Evolutionary conservation across 139 green algal genomes (phyloP).

Genomic region (Chlorella sp.): DNA sequence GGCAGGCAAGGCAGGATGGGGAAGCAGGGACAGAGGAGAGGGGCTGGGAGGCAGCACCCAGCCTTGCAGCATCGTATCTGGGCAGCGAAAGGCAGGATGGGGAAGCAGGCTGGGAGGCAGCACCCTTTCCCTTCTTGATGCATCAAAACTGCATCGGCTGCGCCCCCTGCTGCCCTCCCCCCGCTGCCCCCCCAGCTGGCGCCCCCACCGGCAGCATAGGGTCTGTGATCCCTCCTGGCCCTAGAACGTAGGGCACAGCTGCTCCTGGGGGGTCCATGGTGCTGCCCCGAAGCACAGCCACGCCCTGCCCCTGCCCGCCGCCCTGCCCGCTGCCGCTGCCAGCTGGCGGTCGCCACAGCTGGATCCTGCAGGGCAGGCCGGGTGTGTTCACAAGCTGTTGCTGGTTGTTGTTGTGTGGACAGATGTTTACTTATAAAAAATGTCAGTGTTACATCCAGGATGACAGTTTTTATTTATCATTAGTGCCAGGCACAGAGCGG

Average conservation of each 20-base stretch:
- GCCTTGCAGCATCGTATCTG: too few species aligned
- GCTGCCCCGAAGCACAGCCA: conserved; percentile 18
- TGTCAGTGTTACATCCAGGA: too few species aligned
- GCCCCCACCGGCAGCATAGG: not conserved
- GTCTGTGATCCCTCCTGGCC: not conserved
- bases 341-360: not conserved
- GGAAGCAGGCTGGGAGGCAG: not conserved
- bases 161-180: not conserved
- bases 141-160: conserved; percentile 24
- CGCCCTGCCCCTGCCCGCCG: not conserved
- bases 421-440: too few species aligned
- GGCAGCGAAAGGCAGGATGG: not conserved
- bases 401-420: too few species aligned
- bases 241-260: not conserved
- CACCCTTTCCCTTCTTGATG: not conserved
- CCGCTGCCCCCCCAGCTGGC: not conserved
- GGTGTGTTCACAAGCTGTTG: too few species aligned
- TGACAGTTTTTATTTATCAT: too few species aligned
- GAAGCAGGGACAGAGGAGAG: too few species aligned
- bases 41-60: not conserved
- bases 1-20: too few species aligned
- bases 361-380: not conserved
- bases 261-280: conserved; percentile 1
- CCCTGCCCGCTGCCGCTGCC: not conserved
- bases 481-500: too few species aligned